Evolutionary conservation across 2,329 filamentous ascomycete genomes (phyloP), one percentile per base, ranked within the genome.

Genomic region (Fusarium secorum): DNA sequence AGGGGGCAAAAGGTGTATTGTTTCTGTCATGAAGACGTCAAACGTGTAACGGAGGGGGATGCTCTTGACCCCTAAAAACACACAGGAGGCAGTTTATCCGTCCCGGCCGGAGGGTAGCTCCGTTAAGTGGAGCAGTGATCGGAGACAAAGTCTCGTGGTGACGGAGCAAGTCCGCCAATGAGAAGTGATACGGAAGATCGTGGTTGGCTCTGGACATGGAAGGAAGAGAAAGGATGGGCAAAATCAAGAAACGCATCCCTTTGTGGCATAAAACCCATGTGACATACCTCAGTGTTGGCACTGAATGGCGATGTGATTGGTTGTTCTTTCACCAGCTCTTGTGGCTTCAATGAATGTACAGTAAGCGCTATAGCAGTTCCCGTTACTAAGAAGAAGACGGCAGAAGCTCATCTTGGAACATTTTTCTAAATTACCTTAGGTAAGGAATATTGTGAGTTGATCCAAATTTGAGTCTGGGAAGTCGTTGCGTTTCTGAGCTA

Each of bases 131-230:
- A 15, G 5, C 14, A 11, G 3, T 1, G 44, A 51, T 41, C 35
- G 28, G 8, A 14, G 41, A n/a, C 8, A 9, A 24, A 36, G 38
- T 53, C 51, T 64, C 32, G 24, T 68, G 35, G 28, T 36, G 5
- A 20, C 60, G 66, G 66, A 70, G 66, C 13, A 9, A 32, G 30
- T 66, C 66, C 66, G 24, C 66, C 66, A 70, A 66, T 66, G 1
- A 61, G 9, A 35, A 5, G 11, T 4, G 11, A 52, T 18, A 30
- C 17, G 13, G 14, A 24, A 17, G 15, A 30, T 42, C 30, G 15
- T 36, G 15, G 20, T 17, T 53, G 32, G 17, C 44, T 26, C 15
- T 26, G 36, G n/a, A 17, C 36, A 51, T 30, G 41, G 13, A 24
- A 39, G 24, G 45, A 32, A 32, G 45, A 22, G 28, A 22, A 22